Conservation (phyloP, 768 basidiomycete species). For the Exsudoporus frostii region DNA sequence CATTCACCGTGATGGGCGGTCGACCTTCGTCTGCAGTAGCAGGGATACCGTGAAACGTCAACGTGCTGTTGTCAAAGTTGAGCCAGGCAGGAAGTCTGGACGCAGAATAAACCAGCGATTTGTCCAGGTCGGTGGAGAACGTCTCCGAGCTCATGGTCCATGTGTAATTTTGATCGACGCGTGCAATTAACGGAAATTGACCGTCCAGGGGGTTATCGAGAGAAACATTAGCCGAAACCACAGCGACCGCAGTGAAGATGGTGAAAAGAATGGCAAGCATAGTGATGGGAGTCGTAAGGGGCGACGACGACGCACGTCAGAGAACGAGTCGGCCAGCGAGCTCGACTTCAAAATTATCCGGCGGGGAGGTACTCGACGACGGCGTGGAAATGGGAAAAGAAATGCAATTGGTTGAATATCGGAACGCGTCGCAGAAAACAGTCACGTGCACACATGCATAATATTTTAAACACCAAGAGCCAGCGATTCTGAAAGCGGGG, state of each 20-base stretch:
- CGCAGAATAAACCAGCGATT: constrained; percentile 49
- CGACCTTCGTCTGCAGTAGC: constrained; percentile 58
- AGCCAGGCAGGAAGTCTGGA: constrained; percentile 73
- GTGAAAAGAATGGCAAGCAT: constrained; percentile 64
- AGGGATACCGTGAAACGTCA: constrained; percentile 72
- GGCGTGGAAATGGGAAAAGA: constrained; percentile 5
- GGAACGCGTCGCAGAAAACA: constrained; percentile 13
- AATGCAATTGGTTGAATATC: constrained; percentile 14
- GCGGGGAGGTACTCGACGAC: constrained; percentile 2
- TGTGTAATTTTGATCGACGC: constrained; percentile 56
- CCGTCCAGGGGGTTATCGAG: constrained; percentile 59
- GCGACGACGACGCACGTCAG: constrained; percentile 36
- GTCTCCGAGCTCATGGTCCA: constrained; percentile 70
- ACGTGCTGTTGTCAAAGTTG: constrained; percentile 56
- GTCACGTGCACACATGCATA: constrained; percentile 26
- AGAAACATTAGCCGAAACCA: constrained; percentile 43
- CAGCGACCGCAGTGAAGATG: constrained; percentile 39
- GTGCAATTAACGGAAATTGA: constrained; percentile 80
- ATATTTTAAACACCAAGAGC: constrained; percentile 6
- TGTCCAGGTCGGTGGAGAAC: constrained; percentile 50
- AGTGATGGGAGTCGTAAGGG: constrained; percentile 52
- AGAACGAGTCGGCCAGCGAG: constrained; percentile 60
- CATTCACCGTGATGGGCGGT: constrained; percentile 59
- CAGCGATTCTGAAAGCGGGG: constrained; percentile 6
- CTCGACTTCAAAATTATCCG: constrained; percentile 33